phyloP scores from a whole-genome alignment of 768 basidiomycete genomes.

The Pisolithus tinctorius region DNA sequence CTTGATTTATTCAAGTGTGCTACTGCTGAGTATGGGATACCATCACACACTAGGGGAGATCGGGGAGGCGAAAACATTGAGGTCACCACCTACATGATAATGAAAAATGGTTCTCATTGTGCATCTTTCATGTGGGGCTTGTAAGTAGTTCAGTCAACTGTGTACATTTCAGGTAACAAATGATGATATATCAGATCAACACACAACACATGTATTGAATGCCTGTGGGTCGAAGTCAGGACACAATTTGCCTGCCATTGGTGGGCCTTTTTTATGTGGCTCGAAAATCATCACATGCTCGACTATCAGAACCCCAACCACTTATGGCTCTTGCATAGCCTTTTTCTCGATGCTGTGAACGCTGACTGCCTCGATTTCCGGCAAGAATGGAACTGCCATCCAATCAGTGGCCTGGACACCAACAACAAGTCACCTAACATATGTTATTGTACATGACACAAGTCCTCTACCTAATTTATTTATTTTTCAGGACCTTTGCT shows the following conservation, averaged over 20 bases:
- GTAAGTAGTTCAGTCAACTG: constrained; percentile 11
- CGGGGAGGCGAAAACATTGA: constrained; percentile 33
- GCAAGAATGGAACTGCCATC: constrained; percentile 1
- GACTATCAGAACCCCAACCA: constrained; percentile 12
- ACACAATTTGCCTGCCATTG: constrained; percentile 20
- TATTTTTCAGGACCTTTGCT: constrained; percentile 8
- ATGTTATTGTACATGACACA: neutral
- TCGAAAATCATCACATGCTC: constrained; percentile 19
- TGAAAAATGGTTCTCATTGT: constrained; percentile 5
- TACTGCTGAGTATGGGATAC: too few relatives aligned
- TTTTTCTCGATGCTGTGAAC: constrained; percentile 3
- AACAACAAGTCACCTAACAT: constrained; percentile 9
- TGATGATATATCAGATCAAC: constrained; percentile 8
- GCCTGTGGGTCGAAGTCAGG: constrained; percentile 24
- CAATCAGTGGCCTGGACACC: constrained; percentile 1
- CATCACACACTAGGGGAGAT: constrained; percentile 31
- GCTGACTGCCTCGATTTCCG: neutral
- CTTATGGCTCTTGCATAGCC: constrained; percentile 2
- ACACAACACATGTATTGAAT: constrained; percentile 22
- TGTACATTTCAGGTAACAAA: neutral
- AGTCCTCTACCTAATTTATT: neutral
- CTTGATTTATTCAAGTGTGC: too few relatives aligned
- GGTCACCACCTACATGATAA: constrained; percentile 21
- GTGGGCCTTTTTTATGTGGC: constrained; percentile 19
- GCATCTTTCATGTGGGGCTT: constrained; percentile 35